Base-by-base conservation (phyloP, 352 stramenopile genomes). In the Globisporangium recalcitrans region DNA sequence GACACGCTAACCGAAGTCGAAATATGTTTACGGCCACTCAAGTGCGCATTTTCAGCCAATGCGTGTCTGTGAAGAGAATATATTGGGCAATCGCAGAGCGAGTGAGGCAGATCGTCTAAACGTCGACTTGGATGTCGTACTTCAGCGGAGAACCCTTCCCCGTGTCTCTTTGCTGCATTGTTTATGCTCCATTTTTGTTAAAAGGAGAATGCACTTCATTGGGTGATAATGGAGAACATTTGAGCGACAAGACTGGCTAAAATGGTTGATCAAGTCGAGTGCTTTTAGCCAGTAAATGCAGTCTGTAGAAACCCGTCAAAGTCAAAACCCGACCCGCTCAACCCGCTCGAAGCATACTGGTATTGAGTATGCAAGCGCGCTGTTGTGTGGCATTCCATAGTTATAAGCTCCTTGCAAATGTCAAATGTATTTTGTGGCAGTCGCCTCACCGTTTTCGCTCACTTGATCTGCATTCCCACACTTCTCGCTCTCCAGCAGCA, bases 401-500 rank as follows among this genome's bases (percentile, higher is more conserved):
- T n/a, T n/a, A n/a, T n/a, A 46, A 46, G 38, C 38, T 1, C 16
- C 38, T 4, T 46, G 22, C 38, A 46, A 46, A 46, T n/a, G n/a
- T n/a, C n/a, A 46, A 1, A 46, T 46, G 4, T 11, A 46, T 44
- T 21, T 46, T 14, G 16, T 46, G 14, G 16, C 38, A 22, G 38
- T n/a, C 36, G 8, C 19, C 38, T 7, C 38, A 46, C 16, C 5
- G 19, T 46, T 46, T 46, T 46, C 34, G 11, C 34, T 7, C n/a
- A n/a, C n/a, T n/a, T n/a, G n/a, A 31, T 31, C 14, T 46, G 38
- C 38, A 21, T 46, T 46, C 22, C 16, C 6, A 22, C 44, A n/a
- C 44, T 52, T 52, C 46, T 29, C 14, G 14, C 34, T 34, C 22
- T 68, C n/a, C n/a, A 46, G 11, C 21, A 29, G 21, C 5, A 73